A percentile compares a stretch with the other conserved stretches of the same genome.
Evolutionary conservation across 2,329 filamentous ascomycete genomes (phyloP).

Genomic region (Diaporthe helianthi): DNA sequence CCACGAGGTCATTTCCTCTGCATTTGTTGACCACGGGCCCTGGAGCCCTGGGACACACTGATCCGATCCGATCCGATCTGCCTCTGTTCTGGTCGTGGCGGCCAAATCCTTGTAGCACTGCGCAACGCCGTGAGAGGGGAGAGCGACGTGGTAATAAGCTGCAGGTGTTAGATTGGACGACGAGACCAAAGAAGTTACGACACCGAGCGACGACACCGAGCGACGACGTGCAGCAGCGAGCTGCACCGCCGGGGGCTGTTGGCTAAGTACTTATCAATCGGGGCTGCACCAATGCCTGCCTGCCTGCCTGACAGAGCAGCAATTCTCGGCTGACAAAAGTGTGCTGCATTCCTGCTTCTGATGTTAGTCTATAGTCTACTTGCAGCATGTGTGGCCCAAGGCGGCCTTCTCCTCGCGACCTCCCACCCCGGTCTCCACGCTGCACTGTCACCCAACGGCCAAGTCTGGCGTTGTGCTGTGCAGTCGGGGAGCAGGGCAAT

Average conservation of each 20-base stretch:
- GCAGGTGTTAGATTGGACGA: slow-evolving; percentile 27
- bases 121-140: background rate
- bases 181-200: slow-evolving; percentile 10
- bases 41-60: background rate
- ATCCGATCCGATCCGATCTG: slow-evolving; percentile 20
- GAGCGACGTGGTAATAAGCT: slow-evolving; percentile 15
- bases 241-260: slow-evolving; percentile 5
- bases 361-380: too few species aligned
- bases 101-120: slow-evolving; percentile 17
- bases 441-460: slow-evolving; percentile 24
- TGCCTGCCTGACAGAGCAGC: slow-evolving; percentile 10
- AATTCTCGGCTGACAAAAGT: slow-evolving; percentile 8
- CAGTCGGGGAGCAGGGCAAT: slow-evolving; percentile 23
- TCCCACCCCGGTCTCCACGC: slow-evolving; percentile 10
- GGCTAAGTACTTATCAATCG: slow-evolving; percentile 19
- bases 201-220: too few species aligned
- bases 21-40: slow-evolving; percentile 18
- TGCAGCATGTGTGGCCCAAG: slow-evolving; percentile 1
- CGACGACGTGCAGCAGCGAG: slow-evolving; percentile 14
- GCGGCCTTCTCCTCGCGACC: slow-evolving; percentile 1
- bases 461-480: slow-evolving; percentile 11
- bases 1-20: slow-evolving; percentile 22
- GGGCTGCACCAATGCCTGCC: slow-evolving; percentile 14
- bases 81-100: slow-evolving; percentile 13
- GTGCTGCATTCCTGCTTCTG: slow-evolving; percentile 26